Conservation (phyloP, 176 grass and related monocot genomes). For the Paspalum notatum region DNA sequence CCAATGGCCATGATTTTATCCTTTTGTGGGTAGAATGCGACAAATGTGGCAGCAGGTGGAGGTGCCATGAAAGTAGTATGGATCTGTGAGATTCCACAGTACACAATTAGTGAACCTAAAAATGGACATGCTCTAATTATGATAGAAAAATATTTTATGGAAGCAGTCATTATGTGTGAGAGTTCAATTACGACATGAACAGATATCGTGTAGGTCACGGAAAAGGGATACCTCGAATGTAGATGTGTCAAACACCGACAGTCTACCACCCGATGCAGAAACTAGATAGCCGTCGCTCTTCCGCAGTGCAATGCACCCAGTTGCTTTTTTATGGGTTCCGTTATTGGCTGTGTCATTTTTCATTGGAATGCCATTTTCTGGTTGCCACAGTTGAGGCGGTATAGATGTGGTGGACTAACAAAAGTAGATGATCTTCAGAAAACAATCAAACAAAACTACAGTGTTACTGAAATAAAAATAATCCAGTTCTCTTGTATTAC, state of each 20-base stretch:
- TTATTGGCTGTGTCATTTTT: constrained; percentile 69
- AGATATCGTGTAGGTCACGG: background rate
- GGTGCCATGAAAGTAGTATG: constrained; percentile 60
- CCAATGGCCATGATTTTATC: constrained; percentile 57
- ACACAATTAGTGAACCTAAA: background rate
- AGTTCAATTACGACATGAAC: background rate
- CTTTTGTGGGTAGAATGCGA: constrained; percentile 55
- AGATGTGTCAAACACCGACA: constrained; percentile 19
- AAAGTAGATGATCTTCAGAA: background rate
- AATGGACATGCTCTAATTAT: background rate
- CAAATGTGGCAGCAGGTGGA: constrained; percentile 60
- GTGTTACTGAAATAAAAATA: background rate
- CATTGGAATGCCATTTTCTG: constrained; percentile 66
- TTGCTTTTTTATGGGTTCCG: constrained; percentile 69
- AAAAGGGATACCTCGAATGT: constrained; percentile 67
- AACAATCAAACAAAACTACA: constrained; percentile 12
- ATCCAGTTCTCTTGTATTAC: constrained; percentile 24
- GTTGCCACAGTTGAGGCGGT: constrained; percentile 74
- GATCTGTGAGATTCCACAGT: constrained; percentile 30
- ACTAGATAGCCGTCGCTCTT: constrained; percentile 51
- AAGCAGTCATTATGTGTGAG: background rate
- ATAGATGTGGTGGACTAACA: constrained; percentile 60
- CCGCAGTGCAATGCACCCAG: constrained; percentile 73
- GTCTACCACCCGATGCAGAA: constrained; percentile 91
- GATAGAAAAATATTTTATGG: background rate